Conservation (phyloP, 2,329 filamentous ascomycete species). For the Fragosphaeria purpurea region DNA sequence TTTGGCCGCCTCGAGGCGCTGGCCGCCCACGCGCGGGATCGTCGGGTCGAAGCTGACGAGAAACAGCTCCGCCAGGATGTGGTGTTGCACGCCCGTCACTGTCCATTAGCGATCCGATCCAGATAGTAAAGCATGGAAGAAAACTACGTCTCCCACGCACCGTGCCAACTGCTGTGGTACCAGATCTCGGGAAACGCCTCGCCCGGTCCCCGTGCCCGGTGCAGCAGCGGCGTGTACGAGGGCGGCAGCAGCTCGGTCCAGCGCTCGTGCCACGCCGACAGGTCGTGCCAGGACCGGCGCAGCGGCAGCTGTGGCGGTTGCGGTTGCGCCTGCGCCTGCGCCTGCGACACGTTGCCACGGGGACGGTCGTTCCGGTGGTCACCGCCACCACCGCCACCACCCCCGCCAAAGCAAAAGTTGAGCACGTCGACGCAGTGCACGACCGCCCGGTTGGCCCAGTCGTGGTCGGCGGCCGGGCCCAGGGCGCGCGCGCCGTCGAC, state of each 20-base stretch:
- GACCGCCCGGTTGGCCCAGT: slow-evolving; percentile 52
- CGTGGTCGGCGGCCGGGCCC: slow-evolving; percentile 37
- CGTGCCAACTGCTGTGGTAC: slow-evolving; percentile 45
- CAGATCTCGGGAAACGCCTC: slow-evolving; percentile 48
- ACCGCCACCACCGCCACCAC: too few relatives aligned
- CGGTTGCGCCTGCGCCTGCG: too few relatives aligned
- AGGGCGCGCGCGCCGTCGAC: slow-evolving; percentile 36
- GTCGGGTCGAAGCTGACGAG: slow-evolving; percentile 46
- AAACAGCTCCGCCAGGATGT: slow-evolving; percentile 47
- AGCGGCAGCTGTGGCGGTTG: slow-evolving; percentile 14
- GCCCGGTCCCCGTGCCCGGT: slow-evolving; percentile 24
- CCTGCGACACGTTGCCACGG: background rate
- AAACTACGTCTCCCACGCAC: slow-evolving; percentile 21
- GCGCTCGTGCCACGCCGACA: slow-evolving; percentile 33
- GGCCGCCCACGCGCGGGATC: slow-evolving; percentile 38
- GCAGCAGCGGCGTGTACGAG: slow-evolving; percentile 46
- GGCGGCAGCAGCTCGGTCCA: slow-evolving; percentile 38
- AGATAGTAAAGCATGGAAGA: too few relatives aligned
- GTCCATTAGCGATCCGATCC: background rate
- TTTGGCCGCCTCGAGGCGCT: slow-evolving; percentile 13
- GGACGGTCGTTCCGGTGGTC: too few relatives aligned
- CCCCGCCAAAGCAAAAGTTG: slow-evolving; percentile 47
- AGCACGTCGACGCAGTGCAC: slow-evolving; percentile 54
- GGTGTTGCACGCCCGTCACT: slow-evolving; percentile 52
- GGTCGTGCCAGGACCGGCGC: slow-evolving; percentile 29